These are phyloP conservation scores for Pneumocystis carinii DNA, from an alignment of 1,139 yeast genomes.

Conservation along the genomic window DNA sequence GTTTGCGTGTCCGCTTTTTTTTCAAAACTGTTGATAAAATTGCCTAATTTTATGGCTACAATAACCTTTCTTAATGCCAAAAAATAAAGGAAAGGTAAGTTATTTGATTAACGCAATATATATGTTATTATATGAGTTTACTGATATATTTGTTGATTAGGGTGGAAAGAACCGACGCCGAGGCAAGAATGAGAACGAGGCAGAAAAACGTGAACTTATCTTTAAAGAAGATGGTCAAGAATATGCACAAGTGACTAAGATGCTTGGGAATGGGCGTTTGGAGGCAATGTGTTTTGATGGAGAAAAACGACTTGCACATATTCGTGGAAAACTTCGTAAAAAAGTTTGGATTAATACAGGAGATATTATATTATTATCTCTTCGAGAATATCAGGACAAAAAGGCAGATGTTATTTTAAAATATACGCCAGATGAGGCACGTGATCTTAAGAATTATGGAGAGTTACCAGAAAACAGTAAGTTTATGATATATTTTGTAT, in stretches of 20 bases:
- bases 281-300: constrained; percentile 95
- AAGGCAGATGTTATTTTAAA: constrained; percentile 97
- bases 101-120: background rate
- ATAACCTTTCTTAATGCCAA: constrained; percentile 30
- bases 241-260: constrained; percentile 94
- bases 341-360: constrained; percentile 99
- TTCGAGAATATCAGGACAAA: constrained; percentile 97
- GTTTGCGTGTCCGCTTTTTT: background rate
- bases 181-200: constrained; percentile 90
- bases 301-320: constrained; percentile 84
- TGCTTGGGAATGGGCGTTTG: constrained; percentile 96
- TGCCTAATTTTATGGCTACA: background rate
- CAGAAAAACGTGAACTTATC: constrained; percentile 86
- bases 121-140: background rate
- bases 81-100: constrained; percentile 38
- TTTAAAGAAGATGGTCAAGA: constrained; percentile 95
- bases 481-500: background rate
- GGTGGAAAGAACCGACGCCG: constrained; percentile 17
- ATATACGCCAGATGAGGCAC: constrained; percentile 94
- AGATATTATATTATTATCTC: constrained; percentile 85
- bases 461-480: constrained; percentile 55
- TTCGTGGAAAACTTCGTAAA: constrained; percentile 97
- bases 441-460: constrained; percentile 88
- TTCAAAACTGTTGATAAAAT: too few relatives aligned
- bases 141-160: background rate